phyloP scores from a whole-genome alignment of 352 stramenopile species.

The Phytopythium oedochilum region DNA sequence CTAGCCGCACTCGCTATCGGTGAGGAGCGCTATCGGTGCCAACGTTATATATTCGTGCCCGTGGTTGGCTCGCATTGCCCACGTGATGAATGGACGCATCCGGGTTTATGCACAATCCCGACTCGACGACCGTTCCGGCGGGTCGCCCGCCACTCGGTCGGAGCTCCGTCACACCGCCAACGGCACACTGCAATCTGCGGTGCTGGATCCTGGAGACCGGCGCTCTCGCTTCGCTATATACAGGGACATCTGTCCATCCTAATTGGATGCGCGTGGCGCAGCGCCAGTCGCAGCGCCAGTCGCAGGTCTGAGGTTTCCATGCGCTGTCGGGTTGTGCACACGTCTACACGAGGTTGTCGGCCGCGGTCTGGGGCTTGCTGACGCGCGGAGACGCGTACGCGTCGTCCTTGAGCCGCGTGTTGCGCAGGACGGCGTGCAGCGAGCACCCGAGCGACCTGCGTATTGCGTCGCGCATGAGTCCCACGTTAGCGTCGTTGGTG shows the following conservation, averaged over 20 bases:
- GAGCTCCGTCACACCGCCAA: not conserved
- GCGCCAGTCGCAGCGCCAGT: not conserved
- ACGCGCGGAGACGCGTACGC: slow-evolving; percentile 17
- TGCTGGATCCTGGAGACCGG: not conserved
- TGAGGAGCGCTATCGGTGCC: not conserved
- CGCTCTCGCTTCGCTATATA: no score
- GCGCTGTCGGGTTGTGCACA: not conserved
- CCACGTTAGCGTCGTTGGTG: not conserved
- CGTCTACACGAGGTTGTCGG: slow-evolving; percentile 38
- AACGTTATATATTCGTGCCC: slow-evolving; percentile 4
- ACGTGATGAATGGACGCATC: not conserved
- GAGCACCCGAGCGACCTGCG: slow-evolving; percentile 38
- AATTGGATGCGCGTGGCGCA: not conserved
- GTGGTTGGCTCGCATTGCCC: slow-evolving; percentile 1
- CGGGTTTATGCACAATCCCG: slow-evolving; percentile 1
- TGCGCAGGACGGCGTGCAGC: slow-evolving; percentile 49
- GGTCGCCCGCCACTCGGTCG: not conserved
- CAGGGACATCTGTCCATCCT: no score
- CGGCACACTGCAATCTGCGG: not conserved
- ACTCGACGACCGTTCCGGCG: not conserved
- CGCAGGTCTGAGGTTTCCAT: not conserved
- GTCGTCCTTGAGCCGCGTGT: slow-evolving; percentile 70
- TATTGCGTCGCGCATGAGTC: slow-evolving; percentile 1
- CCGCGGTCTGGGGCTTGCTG: slow-evolving; percentile 12
- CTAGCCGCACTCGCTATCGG: no score